Evolutionary conservation across 768 basidiomycete species (phyloP).

Genomic region (Hebeloma cylindrosporum): DNA sequence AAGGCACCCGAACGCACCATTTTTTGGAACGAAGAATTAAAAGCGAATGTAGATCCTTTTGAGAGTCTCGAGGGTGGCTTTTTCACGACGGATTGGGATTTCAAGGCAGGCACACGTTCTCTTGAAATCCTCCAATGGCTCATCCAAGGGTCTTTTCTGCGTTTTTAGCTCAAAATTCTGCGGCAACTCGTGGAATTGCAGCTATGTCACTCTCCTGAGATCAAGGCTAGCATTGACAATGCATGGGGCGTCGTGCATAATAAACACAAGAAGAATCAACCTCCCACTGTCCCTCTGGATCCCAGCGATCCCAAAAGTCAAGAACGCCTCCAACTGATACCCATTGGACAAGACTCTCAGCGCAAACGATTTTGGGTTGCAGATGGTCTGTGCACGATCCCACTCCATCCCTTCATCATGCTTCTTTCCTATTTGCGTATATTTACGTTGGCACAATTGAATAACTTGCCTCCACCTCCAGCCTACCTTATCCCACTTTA

Average conservation of each 20-base stretch:
- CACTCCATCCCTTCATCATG: conserved; percentile 24
- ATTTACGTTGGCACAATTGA: conserved; percentile 58
- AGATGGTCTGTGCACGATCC: conserved; percentile 77
- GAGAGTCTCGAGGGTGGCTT: conserved; percentile 65
- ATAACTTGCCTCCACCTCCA: conserved; percentile 39
- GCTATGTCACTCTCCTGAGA: conserved; percentile 62
- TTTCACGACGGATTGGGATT: conserved; percentile 77
- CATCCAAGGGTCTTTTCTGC: conserved; percentile 4
- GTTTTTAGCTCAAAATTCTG: conserved; percentile 72
- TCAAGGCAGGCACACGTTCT: conserved; percentile 59
- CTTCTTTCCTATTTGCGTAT: conserved; percentile 62
- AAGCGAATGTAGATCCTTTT: conserved; percentile 75
- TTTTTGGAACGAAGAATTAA: conserved; percentile 75
- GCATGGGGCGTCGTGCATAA: conserved; percentile 85
- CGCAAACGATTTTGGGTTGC: conserved; percentile 84
- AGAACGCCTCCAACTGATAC: conserved; percentile 62
- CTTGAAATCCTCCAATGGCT: conserved; percentile 26
- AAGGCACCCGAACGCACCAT: conserved; percentile 72
- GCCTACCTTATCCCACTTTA: too few species aligned
- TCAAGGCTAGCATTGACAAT: conserved; percentile 75
- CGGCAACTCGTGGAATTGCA: conserved; percentile 87
- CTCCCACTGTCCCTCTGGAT: conserved; percentile 52
- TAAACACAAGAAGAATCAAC: conserved; percentile 82
- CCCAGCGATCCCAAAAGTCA: conserved; percentile 65
- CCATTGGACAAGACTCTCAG: conserved; percentile 74